Base-by-base conservation (phyloP, 2,329 filamentous ascomycete species). In the Alternaria burnsii region DNA sequence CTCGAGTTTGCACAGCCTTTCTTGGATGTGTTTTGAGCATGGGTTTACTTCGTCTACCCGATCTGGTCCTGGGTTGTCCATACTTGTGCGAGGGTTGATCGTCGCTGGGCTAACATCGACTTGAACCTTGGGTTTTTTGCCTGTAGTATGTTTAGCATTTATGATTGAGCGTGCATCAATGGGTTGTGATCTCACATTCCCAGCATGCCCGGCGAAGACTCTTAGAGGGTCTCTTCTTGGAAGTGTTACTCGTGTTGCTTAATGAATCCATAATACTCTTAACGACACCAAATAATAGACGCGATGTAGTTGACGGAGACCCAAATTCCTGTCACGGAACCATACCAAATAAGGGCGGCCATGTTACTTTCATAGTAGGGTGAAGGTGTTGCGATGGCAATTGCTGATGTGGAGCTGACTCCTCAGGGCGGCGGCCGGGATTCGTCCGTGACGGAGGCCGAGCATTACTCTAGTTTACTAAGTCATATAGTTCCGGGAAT, bases 291-390 rank as follows among this genome's bases (percentile, higher is more conserved):
- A 24, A 14, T 42, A 4, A 50, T 14, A 24, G 26, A 34, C 14
- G 18, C 26, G 14, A 12, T 50, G 12, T 41, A 3, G 38, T 24
- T 51, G 41, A 47, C 32, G 30, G 50, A 47, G 52, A 58, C 32
- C 43, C 43, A 34, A 36, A 24, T 40, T 36, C 32, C 46, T 56
- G 52, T 61, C 55, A 61, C 58, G 56, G 55, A 64, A 58, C 64
- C 52, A 61, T 48, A 52, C 65, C 65, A 65, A 42, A 63, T 63
- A 61, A 46, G 52, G 69, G 71, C 64, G 62, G 63, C 57, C 60
- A 69, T 66, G 51, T 42, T 65, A 64, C 70, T 75, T 75, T 76
- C 73, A 76, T 77, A 75, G 71, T 61, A 69, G 70, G 70, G 69
- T 62, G 68, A 54, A 62, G 57, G 56, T 62, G 65, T 68, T 64